Conservation (phyloP, 495 filamentous ascomycete species). For the Coniosporium apollinis region DNA sequence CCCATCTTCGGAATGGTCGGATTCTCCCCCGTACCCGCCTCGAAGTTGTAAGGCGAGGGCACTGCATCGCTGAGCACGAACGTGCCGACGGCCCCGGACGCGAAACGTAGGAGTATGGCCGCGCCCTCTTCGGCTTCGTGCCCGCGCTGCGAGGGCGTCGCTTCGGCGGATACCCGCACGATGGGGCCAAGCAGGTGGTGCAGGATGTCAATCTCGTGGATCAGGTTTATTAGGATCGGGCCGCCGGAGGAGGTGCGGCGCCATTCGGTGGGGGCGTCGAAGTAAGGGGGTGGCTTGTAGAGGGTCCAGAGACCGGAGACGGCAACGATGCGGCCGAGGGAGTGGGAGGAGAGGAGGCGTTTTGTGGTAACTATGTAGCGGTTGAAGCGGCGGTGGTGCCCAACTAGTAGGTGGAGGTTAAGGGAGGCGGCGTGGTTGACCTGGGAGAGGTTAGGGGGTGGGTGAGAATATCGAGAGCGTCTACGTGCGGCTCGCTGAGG, state of each 20-base stretch:
- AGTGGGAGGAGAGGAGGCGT: slow-evolving; percentile 21
- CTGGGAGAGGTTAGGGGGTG: slow-evolving; percentile 10
- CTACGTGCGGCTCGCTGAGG: slow-evolving; percentile 11
- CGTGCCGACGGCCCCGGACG: slow-evolving; percentile 39
- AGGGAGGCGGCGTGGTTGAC: slow-evolving; percentile 4
- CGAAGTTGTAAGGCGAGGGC: slow-evolving; percentile 36
- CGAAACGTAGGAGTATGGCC: slow-evolving; percentile 37
- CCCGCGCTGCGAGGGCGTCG: slow-evolving; percentile 25
- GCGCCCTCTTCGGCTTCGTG: slow-evolving; percentile 41
- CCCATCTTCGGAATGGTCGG: slow-evolving; percentile 29
- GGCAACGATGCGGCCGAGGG: slow-evolving; percentile 32
- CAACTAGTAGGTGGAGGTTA: slow-evolving; percentile 35
- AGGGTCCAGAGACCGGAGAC: slow-evolving; percentile 38
- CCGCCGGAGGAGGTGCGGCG: slow-evolving; percentile 29
- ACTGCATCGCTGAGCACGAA: slow-evolving; percentile 38
- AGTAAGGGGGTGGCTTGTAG: slow-evolving; percentile 36
- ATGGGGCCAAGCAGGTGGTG: slow-evolving; percentile 42
- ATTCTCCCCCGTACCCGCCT: slow-evolving; percentile 42
- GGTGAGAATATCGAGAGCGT: too few species aligned
- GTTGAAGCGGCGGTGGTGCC: slow-evolving; percentile 46
- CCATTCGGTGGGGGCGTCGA: slow-evolving; percentile 32
- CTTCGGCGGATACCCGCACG: slow-evolving; percentile 32
- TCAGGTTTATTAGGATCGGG: slow-evolving; percentile 39
- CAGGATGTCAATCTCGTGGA: slow-evolving; percentile 43
- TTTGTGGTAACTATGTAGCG: slow-evolving; percentile 36